Evolutionary conservation across 139 green algal genomes (phyloP).

Genomic region (Chlamydomonas schloesseri): DNA sequence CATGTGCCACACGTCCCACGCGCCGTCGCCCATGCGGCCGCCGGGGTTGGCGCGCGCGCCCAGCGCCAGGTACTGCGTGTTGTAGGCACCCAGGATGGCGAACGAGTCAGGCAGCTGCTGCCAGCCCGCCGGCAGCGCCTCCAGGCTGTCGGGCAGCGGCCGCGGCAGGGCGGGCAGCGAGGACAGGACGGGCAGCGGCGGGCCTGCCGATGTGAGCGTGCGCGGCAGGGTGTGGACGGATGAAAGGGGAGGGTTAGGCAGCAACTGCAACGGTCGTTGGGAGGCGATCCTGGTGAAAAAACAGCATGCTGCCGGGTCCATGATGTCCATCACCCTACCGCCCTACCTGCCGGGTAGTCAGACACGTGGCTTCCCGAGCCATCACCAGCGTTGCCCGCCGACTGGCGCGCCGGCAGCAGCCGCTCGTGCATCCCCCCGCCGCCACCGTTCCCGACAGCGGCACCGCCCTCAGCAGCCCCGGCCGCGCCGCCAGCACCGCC

Average conservation of each 20-base stretch:
- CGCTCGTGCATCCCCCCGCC: background rate
- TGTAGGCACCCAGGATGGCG: conserved; percentile 42
- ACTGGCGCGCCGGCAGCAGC: background rate
- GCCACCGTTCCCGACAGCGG: too few species aligned
- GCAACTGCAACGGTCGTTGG: too few species aligned
- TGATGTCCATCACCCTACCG: too few species aligned
- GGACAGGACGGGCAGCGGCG: conserved; percentile 44
- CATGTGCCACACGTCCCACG: conserved; percentile 41
- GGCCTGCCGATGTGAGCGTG: conserved; percentile 5
- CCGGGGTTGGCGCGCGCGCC: conserved; percentile 46
- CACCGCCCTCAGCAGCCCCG: background rate
- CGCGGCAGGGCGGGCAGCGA: conserved; percentile 7
- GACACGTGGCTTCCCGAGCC: background rate
- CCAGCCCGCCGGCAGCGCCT: conserved; percentile 41
- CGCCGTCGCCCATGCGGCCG: conserved; percentile 30
- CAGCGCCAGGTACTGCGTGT: conserved; percentile 50
- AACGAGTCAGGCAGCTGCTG: conserved; percentile 32
- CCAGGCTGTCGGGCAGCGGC: conserved; percentile 10
- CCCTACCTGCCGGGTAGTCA: conserved; percentile 22
- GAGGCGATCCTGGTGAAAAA: too few species aligned
- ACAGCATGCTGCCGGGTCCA: too few species aligned
- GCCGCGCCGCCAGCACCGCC: background rate
- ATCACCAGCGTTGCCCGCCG: background rate
- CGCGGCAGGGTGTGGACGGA: too few species aligned
- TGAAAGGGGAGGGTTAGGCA: too few species aligned